Conservation (phyloP, 495 filamentous ascomycete genomes). For the Tetracladium setigerum region DNA sequence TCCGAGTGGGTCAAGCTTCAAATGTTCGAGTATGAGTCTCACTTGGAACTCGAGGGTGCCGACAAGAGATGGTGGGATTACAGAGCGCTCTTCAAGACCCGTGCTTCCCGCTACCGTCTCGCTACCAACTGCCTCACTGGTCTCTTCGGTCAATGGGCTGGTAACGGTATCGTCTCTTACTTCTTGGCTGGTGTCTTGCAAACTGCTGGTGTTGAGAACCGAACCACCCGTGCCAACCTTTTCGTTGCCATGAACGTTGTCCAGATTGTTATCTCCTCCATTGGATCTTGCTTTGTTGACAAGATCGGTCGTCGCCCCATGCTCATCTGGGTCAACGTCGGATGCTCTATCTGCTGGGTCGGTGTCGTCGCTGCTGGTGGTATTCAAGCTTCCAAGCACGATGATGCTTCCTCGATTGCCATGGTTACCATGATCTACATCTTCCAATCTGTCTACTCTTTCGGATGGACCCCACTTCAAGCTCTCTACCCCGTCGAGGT, state of each 20-base stretch:
- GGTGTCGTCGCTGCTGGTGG: conserved; percentile 40
- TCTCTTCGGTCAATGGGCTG: conserved; percentile 58
- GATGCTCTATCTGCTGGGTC: conserved; percentile 42
- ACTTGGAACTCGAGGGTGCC: conserved; percentile 37
- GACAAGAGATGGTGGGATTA: conserved; percentile 56
- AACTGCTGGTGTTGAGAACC: conserved; percentile 40
- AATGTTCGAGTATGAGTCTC: conserved; percentile 38
- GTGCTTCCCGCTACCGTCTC: conserved; percentile 36
- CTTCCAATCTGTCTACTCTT: conserved; percentile 53
- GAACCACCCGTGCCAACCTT: conserved; percentile 35
- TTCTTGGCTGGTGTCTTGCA: conserved; percentile 44
- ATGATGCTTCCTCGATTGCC: conserved; percentile 39
- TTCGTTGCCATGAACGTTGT: conserved; percentile 54
- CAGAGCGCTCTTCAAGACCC: conserved; percentile 41
- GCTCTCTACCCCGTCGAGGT: conserved; percentile 58
- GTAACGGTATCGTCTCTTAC: conserved; percentile 41
- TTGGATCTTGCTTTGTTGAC: conserved; percentile 59
- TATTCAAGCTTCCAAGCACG: conserved; percentile 38
- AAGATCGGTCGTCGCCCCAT: conserved; percentile 56
- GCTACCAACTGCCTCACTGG: conserved; percentile 31
- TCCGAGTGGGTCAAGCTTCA: conserved; percentile 35
- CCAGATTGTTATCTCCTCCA: conserved; percentile 53
- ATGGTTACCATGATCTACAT: conserved; percentile 54
- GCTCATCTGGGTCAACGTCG: conserved; percentile 47
- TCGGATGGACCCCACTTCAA: conserved; percentile 54